These are phyloP conservation scores for Aegilops sharonensis DNA, from an alignment of 176 grass and related monocot species.

Conservation along the genomic window DNA sequence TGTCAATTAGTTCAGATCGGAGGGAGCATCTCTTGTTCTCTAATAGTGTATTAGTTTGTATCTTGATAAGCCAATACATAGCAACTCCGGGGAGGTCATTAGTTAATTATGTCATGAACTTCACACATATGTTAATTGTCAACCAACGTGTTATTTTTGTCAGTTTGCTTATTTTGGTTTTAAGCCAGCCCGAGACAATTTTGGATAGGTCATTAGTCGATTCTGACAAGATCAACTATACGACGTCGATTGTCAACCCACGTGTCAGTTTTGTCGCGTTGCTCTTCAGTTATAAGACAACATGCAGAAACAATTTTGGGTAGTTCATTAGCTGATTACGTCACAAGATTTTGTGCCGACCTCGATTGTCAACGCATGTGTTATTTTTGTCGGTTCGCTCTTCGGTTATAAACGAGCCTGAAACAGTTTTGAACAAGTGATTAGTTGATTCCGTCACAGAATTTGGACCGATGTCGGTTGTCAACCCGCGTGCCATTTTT, in stretches of 20 bases:
- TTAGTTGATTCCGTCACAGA: background rate
- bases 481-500: background rate
- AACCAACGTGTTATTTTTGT: background rate
- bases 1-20: too few relatives aligned
- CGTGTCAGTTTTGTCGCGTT: background rate
- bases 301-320: too few relatives aligned
- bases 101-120: background rate
- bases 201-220: too few relatives aligned
- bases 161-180: background rate
- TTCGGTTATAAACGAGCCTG: fast-evolving
- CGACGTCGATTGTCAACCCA: background rate
- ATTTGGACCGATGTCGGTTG: background rate
- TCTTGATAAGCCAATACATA: background rate
- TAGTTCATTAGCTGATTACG: too few relatives aligned
- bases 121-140: background rate
- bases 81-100: too few relatives aligned
- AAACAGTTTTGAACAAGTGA: too few relatives aligned
- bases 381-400: background rate
- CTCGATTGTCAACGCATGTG: background rate
- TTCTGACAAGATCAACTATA: too few relatives aligned
- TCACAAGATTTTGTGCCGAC: too few relatives aligned
- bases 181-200: too few relatives aligned
- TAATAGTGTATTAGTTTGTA: background rate
- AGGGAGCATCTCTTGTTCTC: background rate
- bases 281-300: background rate